A percentile compares a stretch with the other conserved stretches of the same genome.
These are phyloP conservation scores for Colletotrichum sp. DNA, from an alignment of 2,329 filamentous ascomycete genomes.

Conservation along the genomic window DNA sequence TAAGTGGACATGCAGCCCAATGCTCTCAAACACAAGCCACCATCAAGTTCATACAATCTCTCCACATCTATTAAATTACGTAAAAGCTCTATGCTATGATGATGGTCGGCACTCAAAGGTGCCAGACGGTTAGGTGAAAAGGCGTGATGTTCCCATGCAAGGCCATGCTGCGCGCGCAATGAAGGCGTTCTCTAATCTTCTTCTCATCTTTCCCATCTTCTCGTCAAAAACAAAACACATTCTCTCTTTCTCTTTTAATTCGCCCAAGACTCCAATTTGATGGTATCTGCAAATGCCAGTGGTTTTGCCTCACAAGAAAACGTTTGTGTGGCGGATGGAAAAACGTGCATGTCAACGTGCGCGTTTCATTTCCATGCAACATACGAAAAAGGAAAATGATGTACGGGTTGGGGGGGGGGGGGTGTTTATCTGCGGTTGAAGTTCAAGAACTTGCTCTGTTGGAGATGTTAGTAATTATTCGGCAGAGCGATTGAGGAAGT, in stretches of 20 bases:
- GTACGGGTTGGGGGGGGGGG: background rate
- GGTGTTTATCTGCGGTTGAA: slow-evolving; percentile 52
- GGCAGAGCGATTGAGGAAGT: background rate
- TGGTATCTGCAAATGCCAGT: background rate
- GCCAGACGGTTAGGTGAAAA: background rate
- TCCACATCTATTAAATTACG: background rate
- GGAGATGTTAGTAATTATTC: background rate
- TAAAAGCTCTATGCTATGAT: background rate
- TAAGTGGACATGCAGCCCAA: background rate
- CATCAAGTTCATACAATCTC: background rate
- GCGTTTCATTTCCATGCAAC: background rate
- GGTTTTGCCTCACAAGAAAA: background rate
- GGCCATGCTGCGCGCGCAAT: background rate
- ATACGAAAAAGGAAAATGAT: background rate
- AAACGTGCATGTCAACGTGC: background rate
- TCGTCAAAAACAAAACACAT: background rate
- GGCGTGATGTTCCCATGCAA: background rate
- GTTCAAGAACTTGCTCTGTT: slow-evolving; percentile 56
- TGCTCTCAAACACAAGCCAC: rapidly evolving
- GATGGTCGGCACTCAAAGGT: background rate
- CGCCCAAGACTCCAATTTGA: background rate
- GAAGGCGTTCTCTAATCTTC: slow-evolving; percentile 1
- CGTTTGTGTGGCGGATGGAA: background rate
- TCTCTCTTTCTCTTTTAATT: background rate
- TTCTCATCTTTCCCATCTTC: background rate